A percentile compares a stretch with the other conserved stretches of the same genome.
These are phyloP conservation scores for Malus sieversii DNA, from an alignment of 306 rosid genomes.

Conservation along the genomic window DNA sequence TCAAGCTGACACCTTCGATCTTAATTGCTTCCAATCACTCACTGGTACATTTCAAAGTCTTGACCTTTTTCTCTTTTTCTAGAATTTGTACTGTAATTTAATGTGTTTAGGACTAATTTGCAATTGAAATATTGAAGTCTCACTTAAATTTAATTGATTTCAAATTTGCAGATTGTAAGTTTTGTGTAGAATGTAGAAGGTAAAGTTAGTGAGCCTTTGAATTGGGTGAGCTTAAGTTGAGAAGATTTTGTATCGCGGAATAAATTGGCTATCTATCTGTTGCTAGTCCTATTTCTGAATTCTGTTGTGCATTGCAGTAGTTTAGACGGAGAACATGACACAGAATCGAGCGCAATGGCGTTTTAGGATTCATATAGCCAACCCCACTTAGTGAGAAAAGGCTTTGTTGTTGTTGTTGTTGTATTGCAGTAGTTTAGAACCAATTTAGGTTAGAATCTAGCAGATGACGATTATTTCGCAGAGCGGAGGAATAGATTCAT, in stretches of 20 bases:
- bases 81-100: neutral
- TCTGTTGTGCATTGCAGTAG: neutral
- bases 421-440: neutral
- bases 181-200: too few species aligned
- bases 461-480: neutral
- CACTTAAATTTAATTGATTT: neutral
- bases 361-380: too few species aligned
- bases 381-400: too few species aligned
- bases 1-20: slow-evolving; percentile 90
- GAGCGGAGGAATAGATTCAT: neutral
- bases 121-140: neutral
- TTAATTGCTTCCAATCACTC: slow-evolving; percentile 84
- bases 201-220: too few species aligned
- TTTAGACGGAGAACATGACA: neutral
- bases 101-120: neutral
- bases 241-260: neutral
- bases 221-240: neutral
- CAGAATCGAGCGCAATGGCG: too few species aligned
- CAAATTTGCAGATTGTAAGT: too few species aligned
- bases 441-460: neutral
- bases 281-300: neutral
- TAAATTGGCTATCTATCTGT: neutral
- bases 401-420: neutral
- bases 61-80: neutral
- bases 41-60: slow-evolving; percentile 37